These are phyloP conservation scores for Chondrostereum purpureum DNA, from an alignment of 1,284 basidiomycete genomes.

Conservation along the genomic window DNA sequence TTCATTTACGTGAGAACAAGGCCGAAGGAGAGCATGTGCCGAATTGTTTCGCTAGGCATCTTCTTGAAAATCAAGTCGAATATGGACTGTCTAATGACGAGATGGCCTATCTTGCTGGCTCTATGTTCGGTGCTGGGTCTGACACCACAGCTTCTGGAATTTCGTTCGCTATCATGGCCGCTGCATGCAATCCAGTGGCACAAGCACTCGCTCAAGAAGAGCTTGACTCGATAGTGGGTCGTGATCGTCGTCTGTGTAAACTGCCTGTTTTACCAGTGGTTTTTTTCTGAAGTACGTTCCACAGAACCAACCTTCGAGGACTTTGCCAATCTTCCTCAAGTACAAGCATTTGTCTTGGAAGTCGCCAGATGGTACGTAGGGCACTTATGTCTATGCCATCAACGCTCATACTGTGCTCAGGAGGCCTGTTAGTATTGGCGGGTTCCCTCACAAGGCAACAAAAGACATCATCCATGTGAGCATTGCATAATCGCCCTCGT, in stretches of 20 bases:
- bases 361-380: conserved; percentile 43
- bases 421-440: not conserved
- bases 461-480: conserved; percentile 53
- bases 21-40: conserved; percentile 3
- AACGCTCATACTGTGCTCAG: not conserved
- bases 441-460: conserved; percentile 49
- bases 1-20: not conserved
- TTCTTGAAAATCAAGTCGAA: conserved; percentile 24
- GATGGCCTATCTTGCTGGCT: conserved; percentile 28
- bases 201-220: conserved; percentile 53
- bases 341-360: conserved; percentile 57
- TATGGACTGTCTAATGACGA: conserved; percentile 24
- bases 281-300: not conserved
- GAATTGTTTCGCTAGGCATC: conserved; percentile 25
- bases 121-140: conserved; percentile 31
- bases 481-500: too few species aligned
- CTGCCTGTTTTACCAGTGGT: not conserved
- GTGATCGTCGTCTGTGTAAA: conserved; percentile 33
- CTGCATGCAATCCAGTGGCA: conserved; percentile 43
- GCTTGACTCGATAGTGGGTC: conserved; percentile 50
- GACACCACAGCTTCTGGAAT: conserved; percentile 31
- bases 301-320: conserved; percentile 48
- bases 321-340: conserved; percentile 40
- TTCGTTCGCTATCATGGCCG: conserved; percentile 33
- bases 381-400: not conserved